Base-by-base conservation (phyloP, 177 flowering plant species). In the Telopea speciosissima region DNA sequence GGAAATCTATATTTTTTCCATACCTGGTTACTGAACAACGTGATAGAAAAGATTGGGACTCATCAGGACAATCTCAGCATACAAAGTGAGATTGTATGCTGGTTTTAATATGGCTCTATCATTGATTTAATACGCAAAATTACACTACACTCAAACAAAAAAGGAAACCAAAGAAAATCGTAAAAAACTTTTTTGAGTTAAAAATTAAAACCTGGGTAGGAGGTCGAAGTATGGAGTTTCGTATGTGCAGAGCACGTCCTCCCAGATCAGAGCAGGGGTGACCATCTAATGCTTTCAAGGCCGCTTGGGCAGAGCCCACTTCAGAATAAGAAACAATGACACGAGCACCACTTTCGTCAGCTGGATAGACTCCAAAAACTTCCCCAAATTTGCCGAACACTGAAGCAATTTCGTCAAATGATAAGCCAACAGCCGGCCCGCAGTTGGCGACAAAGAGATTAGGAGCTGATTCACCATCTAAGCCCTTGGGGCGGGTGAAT, bases 371-470 rank as follows among this genome's bases (percentile, higher is more conserved):
- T 61, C 89, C 95, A 67, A 67, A 76, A 1, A 93, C 85, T 63
- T 79, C 78, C 1, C 99, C 98, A 58, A 85, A 95, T 16, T 62
- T 24, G 23, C 83, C 54, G 67, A 95, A 95, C 10, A 78, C 92
- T 8, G 85, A 66, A 0, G 81, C 78, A 23, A 95, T 89, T 3
- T 77, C 8, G 11, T 86, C 91, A 14, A 82, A 74, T 13, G 94
- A 82, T 22, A 88, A 42, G 9, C 98, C 98, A 8, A 95, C 91
- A 0, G 90, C 87, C 0, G 99, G 98, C 6, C 99, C 97, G 67
- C 97, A 92, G 72, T 95, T 92, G 63, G 99, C 99, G 12, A 95
- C 99, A 68, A 71, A 95, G 3, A 95, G 90, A 67, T 90, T 86
- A 9, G 90, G 81, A 67, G 85, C 86, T 17, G 72, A 33, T 25